Conservation (phyloP, 345 rosid species). For the Ailanthus altissimus region DNA sequence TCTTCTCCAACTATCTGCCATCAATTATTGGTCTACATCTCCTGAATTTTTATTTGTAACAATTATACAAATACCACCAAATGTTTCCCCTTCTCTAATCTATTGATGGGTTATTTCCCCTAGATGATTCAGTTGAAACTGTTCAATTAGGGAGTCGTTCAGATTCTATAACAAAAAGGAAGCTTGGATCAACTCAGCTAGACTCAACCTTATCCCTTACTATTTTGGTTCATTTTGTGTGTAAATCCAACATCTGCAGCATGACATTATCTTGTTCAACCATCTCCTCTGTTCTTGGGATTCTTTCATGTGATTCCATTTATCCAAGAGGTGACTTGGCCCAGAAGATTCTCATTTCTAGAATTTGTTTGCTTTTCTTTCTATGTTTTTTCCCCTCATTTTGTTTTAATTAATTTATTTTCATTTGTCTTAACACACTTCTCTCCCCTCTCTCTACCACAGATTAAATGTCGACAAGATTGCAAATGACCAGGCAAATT, state of each 20-base stretch:
- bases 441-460: conserved; percentile 15
- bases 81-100: not conserved
- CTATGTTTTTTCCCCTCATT: not conserved
- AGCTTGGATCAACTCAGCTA: not conserved
- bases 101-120: not conserved
- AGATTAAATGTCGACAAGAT: conserved; percentile 71
- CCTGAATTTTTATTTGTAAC: not conserved
- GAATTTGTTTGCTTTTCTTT: too few relatives aligned
- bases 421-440: not conserved
- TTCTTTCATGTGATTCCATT: not conserved
- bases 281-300: not conserved
- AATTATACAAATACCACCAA: not conserved
- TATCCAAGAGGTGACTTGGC: not conserved
- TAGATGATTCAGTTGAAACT: not conserved
- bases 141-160: not conserved
- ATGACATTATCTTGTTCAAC: not conserved
- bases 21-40: not conserved
- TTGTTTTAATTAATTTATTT: not conserved
- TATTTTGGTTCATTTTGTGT: not conserved
- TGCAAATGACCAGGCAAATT: conserved; percentile 48
- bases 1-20: not conserved
- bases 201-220: not conserved
- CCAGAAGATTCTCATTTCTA: too few relatives aligned
- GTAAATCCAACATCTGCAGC: not conserved
- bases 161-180: not conserved